These are phyloP conservation scores for Entelexis sorbosivorans DNA, from an alignment of 1,139 yeast species.

Conservation along the genomic window DNA sequence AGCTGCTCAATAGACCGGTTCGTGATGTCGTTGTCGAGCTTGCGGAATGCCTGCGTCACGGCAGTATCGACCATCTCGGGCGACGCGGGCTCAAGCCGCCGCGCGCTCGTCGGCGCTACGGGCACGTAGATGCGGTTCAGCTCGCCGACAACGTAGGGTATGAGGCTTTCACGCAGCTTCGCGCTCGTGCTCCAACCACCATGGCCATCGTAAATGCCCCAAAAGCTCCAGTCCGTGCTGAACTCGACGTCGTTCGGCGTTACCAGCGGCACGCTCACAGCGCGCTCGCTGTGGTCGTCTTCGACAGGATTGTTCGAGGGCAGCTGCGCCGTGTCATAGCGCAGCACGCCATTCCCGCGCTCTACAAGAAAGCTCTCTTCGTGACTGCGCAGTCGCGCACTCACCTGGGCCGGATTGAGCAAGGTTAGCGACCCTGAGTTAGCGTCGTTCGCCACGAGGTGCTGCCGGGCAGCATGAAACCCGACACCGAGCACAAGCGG, in stretches of 20 bases:
- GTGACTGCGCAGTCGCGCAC: conserved; percentile 52
- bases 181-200: conserved; percentile 93
- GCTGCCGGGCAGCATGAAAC: conserved; percentile 17
- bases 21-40: conserved; percentile 79
- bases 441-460: conserved; percentile 15
- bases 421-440: conserved; percentile 11
- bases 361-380: conserved; percentile 76
- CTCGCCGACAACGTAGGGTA: conserved; percentile 66
- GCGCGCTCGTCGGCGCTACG: conserved; percentile 19
- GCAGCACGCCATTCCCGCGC: conserved; percentile 76
- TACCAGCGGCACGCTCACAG: conserved; percentile 67
- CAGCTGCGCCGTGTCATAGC: conserved; percentile 83
- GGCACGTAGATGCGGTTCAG: conserved; percentile 49
- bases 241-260: conserved; percentile 27
- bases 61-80: conserved; percentile 68
- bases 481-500: conserved; percentile 17
- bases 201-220: conserved; percentile 95
- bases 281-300: conserved; percentile 81
- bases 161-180: conserved; percentile 66
- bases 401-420: conserved; percentile 64
- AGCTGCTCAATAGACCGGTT: conserved; percentile 53
- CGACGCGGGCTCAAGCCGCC: conserved; percentile 42
- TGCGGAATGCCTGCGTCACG: conserved; percentile 66
- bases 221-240: conserved; percentile 81
- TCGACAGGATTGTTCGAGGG: conserved; percentile 92